Evolutionary conservation across 139 green algal species (phyloP).

Genomic region (Astrephomene gubernaculifera): DNA sequence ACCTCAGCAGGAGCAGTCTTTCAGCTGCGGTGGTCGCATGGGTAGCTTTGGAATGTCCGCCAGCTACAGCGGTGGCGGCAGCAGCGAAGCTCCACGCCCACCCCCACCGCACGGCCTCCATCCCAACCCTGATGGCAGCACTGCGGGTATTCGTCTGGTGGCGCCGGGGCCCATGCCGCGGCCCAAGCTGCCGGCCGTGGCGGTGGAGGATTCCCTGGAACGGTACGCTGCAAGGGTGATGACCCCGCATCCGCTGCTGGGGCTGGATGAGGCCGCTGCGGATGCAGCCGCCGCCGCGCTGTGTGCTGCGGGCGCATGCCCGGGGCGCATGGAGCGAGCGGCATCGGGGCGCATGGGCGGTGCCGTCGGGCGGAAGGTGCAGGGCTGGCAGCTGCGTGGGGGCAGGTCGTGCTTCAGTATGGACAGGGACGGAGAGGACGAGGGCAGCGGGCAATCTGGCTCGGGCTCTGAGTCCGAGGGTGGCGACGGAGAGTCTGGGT

Average conservation of each 20-base stretch:
- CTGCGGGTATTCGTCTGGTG: background rate
- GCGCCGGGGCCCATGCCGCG: background rate
- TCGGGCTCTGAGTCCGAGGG: constrained; percentile 11
- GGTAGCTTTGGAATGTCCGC: too few relatives aligned
- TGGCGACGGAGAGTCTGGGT: constrained; percentile 48
- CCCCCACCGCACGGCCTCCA: background rate
- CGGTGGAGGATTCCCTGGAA: background rate
- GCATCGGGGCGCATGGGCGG: background rate
- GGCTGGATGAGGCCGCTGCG: background rate
- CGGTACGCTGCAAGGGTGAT: background rate
- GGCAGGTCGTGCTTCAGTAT: too few relatives aligned
- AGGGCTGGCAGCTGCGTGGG: too few relatives aligned
- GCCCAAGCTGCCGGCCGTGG: background rate
- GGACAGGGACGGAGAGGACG: background rate
- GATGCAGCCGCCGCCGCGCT: background rate
- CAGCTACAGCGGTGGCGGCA: background rate
- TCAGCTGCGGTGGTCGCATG: too few relatives aligned
- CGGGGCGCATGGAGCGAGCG: background rate
- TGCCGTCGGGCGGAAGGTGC: background rate
- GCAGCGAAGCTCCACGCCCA: too few relatives aligned
- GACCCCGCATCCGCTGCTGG: constrained; percentile 27
- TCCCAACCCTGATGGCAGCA: background rate
- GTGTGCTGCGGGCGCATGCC: background rate
- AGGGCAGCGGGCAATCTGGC: background rate
- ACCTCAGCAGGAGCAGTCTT: too few relatives aligned